These are phyloP conservation scores for Monilinia vaccinii-corymbosi DNA, from an alignment of 2,329 filamentous ascomycete genomes.

Conservation along the genomic window DNA sequence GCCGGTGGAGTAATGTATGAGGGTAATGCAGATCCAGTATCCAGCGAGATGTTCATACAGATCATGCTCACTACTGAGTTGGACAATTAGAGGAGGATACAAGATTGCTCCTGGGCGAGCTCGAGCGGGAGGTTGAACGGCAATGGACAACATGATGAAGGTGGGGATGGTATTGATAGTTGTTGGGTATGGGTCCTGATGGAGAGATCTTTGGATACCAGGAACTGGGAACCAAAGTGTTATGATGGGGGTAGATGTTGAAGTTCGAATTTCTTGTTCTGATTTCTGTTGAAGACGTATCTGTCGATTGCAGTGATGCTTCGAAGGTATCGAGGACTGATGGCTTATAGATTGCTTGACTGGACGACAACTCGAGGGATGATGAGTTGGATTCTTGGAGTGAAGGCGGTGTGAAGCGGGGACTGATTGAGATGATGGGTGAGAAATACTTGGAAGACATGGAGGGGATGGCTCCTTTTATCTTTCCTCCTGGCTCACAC, in stretches of 20 bases:
- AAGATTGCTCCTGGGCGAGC: conserved; percentile 20
- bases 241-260: neutral
- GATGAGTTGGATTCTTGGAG: neutral
- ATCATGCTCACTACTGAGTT: conserved; percentile 20
- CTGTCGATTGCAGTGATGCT: neutral
- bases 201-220: neutral
- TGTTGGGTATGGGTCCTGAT: neutral
- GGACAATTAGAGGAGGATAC: conserved; percentile 24
- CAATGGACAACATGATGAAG: conserved; percentile 13
- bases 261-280: neutral
- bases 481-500: conserved; percentile 2
- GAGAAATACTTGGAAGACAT: conserved; percentile 1
- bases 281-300: neutral
- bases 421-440: conserved; percentile 3
- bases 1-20: conserved; percentile 22
- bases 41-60: conserved; percentile 24
- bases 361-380: neutral
- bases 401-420: neutral
- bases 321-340: neutral
- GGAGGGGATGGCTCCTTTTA: conserved; percentile 6
- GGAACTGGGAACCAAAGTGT: neutral
- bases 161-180: neutral
- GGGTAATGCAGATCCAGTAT: conserved; percentile 24
- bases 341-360: neutral
- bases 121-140: conserved; percentile 25